Conservation (phyloP, 2,329 filamentous ascomycete species). For the Fusarium torreyae region DNA sequence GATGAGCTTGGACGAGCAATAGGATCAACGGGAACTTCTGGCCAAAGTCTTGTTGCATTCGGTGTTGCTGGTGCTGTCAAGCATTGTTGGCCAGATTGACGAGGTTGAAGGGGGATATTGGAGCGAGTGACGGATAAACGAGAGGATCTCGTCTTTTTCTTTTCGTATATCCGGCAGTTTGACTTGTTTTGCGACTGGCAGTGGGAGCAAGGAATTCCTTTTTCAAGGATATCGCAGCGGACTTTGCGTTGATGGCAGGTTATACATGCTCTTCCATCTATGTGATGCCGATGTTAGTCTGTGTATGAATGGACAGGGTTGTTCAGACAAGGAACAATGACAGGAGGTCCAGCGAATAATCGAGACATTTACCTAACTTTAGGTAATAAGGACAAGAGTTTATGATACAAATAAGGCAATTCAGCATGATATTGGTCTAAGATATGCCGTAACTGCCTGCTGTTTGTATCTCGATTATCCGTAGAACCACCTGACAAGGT, state of each 20-base stretch:
- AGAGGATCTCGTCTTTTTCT: constrained; percentile 60
- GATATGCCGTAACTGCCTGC: no score
- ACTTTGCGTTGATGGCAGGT: constrained; percentile 67
- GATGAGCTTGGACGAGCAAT: constrained; percentile 32
- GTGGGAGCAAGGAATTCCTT: constrained; percentile 65
- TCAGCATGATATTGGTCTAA: no score
- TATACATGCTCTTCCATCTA: constrained; percentile 61
- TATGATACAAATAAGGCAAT: no score
- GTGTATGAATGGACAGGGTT: no score
- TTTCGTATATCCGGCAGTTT: constrained; percentile 65
- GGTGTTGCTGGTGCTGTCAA: constrained; percentile 48
- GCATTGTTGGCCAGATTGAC: constrained; percentile 57
- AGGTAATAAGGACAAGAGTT: not conserved
- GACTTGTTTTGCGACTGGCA: constrained; percentile 59
- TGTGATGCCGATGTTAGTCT: not conserved
- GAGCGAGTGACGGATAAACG: constrained; percentile 47
- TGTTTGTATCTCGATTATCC: no score
- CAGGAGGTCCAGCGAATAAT: no score
- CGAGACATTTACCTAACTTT: no score
- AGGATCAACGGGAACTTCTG: constrained; percentile 17
- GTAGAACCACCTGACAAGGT: no score
- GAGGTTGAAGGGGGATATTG: constrained; percentile 63
- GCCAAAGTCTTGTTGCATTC: constrained; percentile 28
- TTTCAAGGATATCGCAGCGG: constrained; percentile 64
- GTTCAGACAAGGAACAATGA: no score